A percentile compares a stretch with the other conserved stretches of the same genome.
Conservation (phyloP, 495 filamentous ascomycete species). For the Podospora comata region DNA sequence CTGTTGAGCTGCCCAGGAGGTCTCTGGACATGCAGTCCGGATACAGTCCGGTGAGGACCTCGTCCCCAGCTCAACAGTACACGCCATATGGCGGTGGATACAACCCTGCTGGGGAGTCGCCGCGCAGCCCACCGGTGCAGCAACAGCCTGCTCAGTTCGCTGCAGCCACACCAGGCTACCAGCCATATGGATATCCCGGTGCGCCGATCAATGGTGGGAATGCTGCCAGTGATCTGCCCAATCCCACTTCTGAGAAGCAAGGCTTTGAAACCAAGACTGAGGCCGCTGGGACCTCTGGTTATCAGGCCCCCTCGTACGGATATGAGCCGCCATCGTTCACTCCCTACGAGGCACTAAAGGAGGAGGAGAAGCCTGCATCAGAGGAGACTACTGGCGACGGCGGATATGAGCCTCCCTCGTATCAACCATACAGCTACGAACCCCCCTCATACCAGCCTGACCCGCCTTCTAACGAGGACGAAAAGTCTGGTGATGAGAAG, state of each 20-base stretch:
- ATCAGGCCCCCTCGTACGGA: slow-evolving; percentile 44
- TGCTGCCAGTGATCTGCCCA: background rate
- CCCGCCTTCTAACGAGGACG: slow-evolving; percentile 39
- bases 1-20: slow-evolving; percentile 44
- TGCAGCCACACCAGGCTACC: slow-evolving; percentile 26
- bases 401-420: slow-evolving; percentile 51
- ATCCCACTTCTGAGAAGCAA: slow-evolving; percentile 21
- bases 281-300: slow-evolving; percentile 24
- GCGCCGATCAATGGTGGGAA: slow-evolving; percentile 9
- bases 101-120: slow-evolving; percentile 21
- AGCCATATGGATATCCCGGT: slow-evolving; percentile 24
- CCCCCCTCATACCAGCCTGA: slow-evolving; percentile 56
- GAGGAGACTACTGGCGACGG: slow-evolving; percentile 28
- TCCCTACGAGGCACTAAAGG: slow-evolving; percentile 31
- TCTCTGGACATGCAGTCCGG: slow-evolving; percentile 43
- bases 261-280: slow-evolving; percentile 10
- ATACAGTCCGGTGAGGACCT: slow-evolving; percentile 34
- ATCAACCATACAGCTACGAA: slow-evolving; percentile 50
- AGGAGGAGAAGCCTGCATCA: slow-evolving; percentile 27
- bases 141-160: slow-evolving; percentile 11
- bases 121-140: slow-evolving; percentile 18
- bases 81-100: slow-evolving; percentile 26
- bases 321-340: slow-evolving; percentile 40
- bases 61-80: slow-evolving; percentile 29
- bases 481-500: slow-evolving; percentile 43